phyloP scores from a whole-genome alignment of 176 grass and related monocot species.

The Pontederia paniculata region DNA sequence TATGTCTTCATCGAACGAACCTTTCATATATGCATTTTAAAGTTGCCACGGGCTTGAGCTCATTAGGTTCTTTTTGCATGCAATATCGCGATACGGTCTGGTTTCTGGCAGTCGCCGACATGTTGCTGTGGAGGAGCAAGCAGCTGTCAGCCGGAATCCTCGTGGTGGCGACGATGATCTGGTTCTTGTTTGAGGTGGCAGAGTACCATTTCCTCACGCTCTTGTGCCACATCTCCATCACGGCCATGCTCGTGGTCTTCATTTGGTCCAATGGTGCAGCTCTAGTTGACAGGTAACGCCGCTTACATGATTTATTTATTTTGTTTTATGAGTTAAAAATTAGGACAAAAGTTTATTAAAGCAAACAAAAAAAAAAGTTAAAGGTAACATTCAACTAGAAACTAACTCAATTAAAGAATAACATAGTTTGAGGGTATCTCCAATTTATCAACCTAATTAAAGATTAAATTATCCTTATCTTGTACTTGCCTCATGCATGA shows the following conservation, averaged over 20 bases:
- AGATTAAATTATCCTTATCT: too few relatives aligned
- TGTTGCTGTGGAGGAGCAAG: constrained; percentile 68
- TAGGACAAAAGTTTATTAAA: too few relatives aligned
- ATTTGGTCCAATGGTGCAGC: constrained; percentile 38
- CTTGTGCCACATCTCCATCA: constrained; percentile 56
- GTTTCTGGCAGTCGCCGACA: constrained; percentile 42
- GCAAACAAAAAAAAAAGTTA: too few relatives aligned
- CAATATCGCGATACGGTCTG: background rate
- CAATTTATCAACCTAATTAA: too few relatives aligned
- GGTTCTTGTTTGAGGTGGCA: constrained; percentile 71
- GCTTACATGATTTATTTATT: background rate
- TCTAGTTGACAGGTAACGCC: constrained; percentile 59
- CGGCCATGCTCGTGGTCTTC: constrained; percentile 62
- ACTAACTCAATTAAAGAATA: too few relatives aligned
- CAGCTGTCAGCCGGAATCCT: constrained; percentile 66
- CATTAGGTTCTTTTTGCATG: background rate
- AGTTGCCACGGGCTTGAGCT: background rate
- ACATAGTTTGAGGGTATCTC: too few relatives aligned
- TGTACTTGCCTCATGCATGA: too few relatives aligned
- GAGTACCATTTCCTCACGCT: constrained; percentile 73
- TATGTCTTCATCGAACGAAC: background rate
- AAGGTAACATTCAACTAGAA: too few relatives aligned
- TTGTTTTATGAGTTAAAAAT: background rate
- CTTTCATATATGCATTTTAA: background rate
- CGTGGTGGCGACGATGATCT: constrained; percentile 38